Evolutionary conservation across 495 filamentous ascomycete species (phyloP).

Genomic region (Lichina pygmaea): DNA sequence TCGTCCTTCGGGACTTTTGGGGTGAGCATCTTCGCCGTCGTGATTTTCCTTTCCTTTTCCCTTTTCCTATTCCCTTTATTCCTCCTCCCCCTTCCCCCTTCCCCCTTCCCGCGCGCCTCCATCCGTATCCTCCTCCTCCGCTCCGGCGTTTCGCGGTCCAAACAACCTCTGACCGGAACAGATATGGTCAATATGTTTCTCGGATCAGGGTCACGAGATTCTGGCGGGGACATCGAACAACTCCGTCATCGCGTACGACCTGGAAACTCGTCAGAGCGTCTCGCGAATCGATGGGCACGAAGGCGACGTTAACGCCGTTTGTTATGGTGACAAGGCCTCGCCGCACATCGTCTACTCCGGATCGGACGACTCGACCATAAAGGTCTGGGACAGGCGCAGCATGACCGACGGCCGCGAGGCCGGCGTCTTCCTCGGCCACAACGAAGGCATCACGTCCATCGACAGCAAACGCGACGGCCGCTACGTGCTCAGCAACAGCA

Average conservation of each 20-base stretch:
- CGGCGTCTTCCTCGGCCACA: constrained; percentile 81
- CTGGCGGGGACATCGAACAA: constrained; percentile 63
- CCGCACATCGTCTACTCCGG: constrained; percentile 93
- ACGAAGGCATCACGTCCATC: constrained; percentile 82
- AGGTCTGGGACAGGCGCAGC: constrained; percentile 86
- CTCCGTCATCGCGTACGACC: constrained; percentile 78
- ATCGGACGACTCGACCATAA: constrained; percentile 79
- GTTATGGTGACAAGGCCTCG: constrained; percentile 68
- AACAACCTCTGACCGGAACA: constrained; percentile 7
- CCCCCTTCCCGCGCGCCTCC: background rate
- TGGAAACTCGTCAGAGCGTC: constrained; percentile 47
- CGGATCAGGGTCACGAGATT: constrained; percentile 72
- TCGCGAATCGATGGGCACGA: constrained; percentile 53
- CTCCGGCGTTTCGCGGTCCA: too few relatives aligned
- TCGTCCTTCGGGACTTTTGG: constrained; percentile 13
- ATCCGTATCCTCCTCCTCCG: too few relatives aligned
- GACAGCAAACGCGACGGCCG: constrained; percentile 91
- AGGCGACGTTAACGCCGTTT: constrained; percentile 90
- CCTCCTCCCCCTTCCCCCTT: background rate
- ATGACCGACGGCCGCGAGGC: constrained; percentile 73
- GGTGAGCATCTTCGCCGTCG: constrained; percentile 10
- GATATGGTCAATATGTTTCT: constrained; percentile 84
- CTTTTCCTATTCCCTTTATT: constrained; percentile 3
- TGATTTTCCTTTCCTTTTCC: background rate
- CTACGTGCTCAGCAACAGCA: constrained; percentile 81